Base-by-base conservation (phyloP, 805 yeast genomes). In the Wickerhamiella shivajii region DNA sequence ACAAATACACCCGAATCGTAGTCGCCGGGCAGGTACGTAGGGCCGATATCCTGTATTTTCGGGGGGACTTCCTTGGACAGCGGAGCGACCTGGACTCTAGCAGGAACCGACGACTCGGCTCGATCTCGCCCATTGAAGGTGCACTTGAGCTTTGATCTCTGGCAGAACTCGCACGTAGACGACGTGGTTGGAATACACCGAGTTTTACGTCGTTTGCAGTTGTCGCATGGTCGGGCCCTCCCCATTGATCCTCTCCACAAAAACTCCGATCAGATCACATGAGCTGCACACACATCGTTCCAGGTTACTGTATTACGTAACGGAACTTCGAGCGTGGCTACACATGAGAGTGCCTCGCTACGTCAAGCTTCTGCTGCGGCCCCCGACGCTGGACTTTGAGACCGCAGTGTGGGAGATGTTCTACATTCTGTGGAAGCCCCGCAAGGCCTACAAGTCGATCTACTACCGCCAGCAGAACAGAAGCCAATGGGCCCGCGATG, bases 391-490 rank as follows among this genome's bases (percentile, higher is more conserved):
- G 35, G 95, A 85, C 56, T 79, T 84, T 47, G 96, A 85, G 53
- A 79, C 93, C 1, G 94, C 95, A 10, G 65, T 74, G 39, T 85
- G 94, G 94, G 96, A 85, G 52, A 75, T 84, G 55, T 60, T 77
- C 40, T 69, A 81, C 47, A 58, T 84, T 36, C 60, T 84, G 11
- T 60, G 72, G 18, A 69, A 74, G 26, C 96, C 96, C 2, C 70
- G 75, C 46, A 74, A 79, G 40, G 92, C 84, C 47, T 84, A 78
- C 59, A 67, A 79, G 42, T 69, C 84, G 14, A 67, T 81, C 39
- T 81, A 79, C 51, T 81, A 79, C 50, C 84, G 80, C 44, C 77
- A 74, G 46, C 87, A 78, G 45, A 75, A 83, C 2, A 74, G 71
- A 47, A 69, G 75, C 45, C 69, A 71, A 42, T 83, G 92, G 76